Base-by-base conservation (phyloP, 164 flowering plant genomes). In the Chimonanthus praecox region DNA sequence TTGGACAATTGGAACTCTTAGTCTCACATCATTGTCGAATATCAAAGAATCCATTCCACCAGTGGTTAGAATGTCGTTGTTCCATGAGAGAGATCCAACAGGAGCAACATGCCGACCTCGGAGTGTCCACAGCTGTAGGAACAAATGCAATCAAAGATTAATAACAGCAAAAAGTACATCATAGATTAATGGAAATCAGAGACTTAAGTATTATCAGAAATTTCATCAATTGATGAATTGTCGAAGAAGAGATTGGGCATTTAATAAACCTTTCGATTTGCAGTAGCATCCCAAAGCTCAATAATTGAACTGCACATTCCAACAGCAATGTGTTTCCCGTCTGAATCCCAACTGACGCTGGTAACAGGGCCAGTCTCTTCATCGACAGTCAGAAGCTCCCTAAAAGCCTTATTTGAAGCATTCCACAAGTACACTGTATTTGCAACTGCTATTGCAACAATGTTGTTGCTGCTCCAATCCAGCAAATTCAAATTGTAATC, bases 261-360 rank as follows among this genome's bases (percentile, higher is more conserved):
- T n/a, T 15, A 54, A 54, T 54, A 54, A 3, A 54, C 60, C 60
- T 54, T 54, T 10, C 5, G 11, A 54, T 10, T 54, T 13, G 60
- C 60, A 13, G 60, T 10, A 4, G 16, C 16, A n/a, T 54, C 60
- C 60, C 60, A 54, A 10, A 54, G 16, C 16, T 54, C 16, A 54
- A 54, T 4, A 11, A 54, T n/a, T 4, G 60, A 54, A 54, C 60
- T 54, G 16, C 8, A 4, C 4, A 54, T 11, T 54, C 60, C 60
- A 68, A 87, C 76, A 7, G 87, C 86, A 58, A 85, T 78, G 60
- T 85, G 87, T 7, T 78, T 74, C 4, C 90, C 88, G 76, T 85
- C 85, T 16, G 90, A 88, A 69, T 86, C 88, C 90, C 87, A 87
- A 66, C 78, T 81, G 43, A 87, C 84, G 73, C 88, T 85, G n/a